Conservation (phyloP, 2,329 filamentous ascomycete genomes). For the Aspergillus fumigatiaffinis region DNA sequence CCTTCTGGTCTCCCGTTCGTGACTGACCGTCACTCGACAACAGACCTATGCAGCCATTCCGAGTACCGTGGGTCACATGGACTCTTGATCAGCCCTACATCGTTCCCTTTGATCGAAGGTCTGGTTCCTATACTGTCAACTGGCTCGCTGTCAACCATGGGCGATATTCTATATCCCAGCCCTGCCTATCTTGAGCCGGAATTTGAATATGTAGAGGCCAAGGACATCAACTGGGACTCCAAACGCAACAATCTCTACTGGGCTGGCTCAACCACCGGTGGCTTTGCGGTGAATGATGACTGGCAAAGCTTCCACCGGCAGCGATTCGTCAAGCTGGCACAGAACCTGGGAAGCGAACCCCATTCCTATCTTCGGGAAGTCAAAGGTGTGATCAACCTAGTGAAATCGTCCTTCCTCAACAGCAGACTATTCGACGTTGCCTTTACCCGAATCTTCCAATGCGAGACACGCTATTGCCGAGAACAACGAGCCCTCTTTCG, state of each 20-base stretch:
- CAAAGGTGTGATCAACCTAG: neutral
- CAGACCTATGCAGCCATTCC: conserved; percentile 7
- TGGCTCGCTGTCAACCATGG: conserved; percentile 18
- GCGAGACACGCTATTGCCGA: conserved; percentile 9
- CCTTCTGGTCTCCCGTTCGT: conserved; percentile 6
- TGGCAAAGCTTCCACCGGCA: conserved; percentile 17
- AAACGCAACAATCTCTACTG: conserved; percentile 55
- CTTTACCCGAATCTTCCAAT: conserved; percentile 16
- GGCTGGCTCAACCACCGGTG: conserved; percentile 55
- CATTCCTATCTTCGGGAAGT: conserved; percentile 5
- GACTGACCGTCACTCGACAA: neutral
- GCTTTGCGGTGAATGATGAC: conserved; percentile 18
- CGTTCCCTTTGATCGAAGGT: conserved; percentile 15
- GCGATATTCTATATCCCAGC: conserved; percentile 51
- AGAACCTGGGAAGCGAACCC: conserved; percentile 7
- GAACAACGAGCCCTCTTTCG: conserved; percentile 11
- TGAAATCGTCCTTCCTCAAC: conserved; percentile 8
- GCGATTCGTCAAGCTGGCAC: conserved; percentile 14
- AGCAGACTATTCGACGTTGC: conserved; percentile 13
- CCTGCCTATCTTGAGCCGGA: conserved; percentile 44
- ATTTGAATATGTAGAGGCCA: conserved; percentile 39
- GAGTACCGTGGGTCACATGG: conserved; percentile 9
- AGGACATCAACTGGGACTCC: conserved; percentile 47
- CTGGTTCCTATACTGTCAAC: conserved; percentile 21
- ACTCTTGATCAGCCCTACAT: conserved; percentile 6